Base-by-base conservation (phyloP, 805 yeast species). In the Suhomyces sp. region DNA sequence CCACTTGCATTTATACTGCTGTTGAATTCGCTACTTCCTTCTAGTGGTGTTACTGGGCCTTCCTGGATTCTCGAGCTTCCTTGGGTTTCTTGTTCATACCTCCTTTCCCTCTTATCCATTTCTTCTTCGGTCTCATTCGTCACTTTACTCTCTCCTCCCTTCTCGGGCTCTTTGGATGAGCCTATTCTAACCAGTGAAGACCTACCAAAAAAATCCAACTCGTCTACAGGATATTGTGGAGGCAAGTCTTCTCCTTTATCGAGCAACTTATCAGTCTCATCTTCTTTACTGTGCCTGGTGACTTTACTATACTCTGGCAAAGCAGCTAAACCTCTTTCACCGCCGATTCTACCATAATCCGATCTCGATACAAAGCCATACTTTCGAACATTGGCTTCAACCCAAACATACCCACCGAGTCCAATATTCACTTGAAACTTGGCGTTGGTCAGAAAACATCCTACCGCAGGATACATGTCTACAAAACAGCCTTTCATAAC, bases 161-260 rank as follows among this genome's bases (percentile, higher is more conserved):
- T 47, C 57, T 44, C n/a, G 29, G 31, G 8, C 20, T 46, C 43
- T 60, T 60, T 15, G 0, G 73, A 61, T 12, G 73, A 68, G 1
- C 75, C 77, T 1, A 61, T 56, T 12, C 52, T 50, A 4, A 63
- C 57, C 24, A 58, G 54, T 7, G 55, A 40, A 1, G 72, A 57
- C 51, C 78, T 59, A 0, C 87, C 88, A 60, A 85, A 84, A 57
- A 85, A 85, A 25, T 82, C 83, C 46, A 79, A 73, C 55, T 84
- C 87, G 4, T 81, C 83, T 17, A 72, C 79, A 1, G 89, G 88
- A 60, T 86, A 86, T 15, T 75, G 70, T 2, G 93, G 93, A 15
- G 92, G 92, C 41, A 86, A 65, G 43, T 79, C 85, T 55, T 85
- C 92, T 3, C 92, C 92, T 62, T 80, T 83, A 58, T 84, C 92